A percentile compares a stretch with the other conserved stretches of the same genome.
These are phyloP conservation scores for Clarireedia sp. DNA, from an alignment of 2,329 filamentous ascomycete species.

Conservation along the genomic window DNA sequence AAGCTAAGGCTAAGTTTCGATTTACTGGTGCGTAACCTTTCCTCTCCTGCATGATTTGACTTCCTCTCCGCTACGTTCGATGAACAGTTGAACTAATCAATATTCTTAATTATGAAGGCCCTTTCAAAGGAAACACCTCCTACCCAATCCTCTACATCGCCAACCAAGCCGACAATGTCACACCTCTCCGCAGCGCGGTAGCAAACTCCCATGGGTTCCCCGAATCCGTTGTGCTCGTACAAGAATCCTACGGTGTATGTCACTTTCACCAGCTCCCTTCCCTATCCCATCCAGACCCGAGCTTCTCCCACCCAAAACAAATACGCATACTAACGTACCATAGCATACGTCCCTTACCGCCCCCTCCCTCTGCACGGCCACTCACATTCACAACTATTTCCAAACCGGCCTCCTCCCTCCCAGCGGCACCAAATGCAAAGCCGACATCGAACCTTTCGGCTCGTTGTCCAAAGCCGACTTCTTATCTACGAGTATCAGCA, in stretches of 20 bases:
- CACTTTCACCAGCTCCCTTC: background rate
- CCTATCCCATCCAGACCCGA: background rate
- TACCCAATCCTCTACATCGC: constrained; percentile 32
- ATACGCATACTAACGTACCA: background rate
- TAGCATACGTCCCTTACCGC: constrained; percentile 40
- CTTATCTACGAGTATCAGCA: too few relatives aligned
- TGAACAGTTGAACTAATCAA: background rate
- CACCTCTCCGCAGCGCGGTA: constrained; percentile 28
- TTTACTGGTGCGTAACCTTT: constrained; percentile 16
- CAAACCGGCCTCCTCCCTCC: constrained; percentile 36
- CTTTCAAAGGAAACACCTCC: constrained; percentile 29
- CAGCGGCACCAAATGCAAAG: constrained; percentile 38
- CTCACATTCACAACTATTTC: constrained; percentile 32
- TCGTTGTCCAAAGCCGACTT: background rate
- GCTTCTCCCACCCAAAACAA: background rate
- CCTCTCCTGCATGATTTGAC: background rate
- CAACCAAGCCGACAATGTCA: constrained; percentile 32
- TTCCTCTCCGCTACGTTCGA: background rate
- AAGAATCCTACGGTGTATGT: constrained; percentile 44
- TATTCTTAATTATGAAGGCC: constrained; percentile 17
- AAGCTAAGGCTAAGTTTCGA: constrained; percentile 26
- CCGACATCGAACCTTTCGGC: constrained; percentile 37
- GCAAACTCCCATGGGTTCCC: constrained; percentile 34
- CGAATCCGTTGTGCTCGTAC: constrained; percentile 38
- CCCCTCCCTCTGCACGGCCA: constrained; percentile 31